Percentiles rank a stretch among this genome's conserved stretches.
phyloP scores from a whole-genome alignment of 176 grass and related monocot genomes.

The Raddia guianensis region DNA sequence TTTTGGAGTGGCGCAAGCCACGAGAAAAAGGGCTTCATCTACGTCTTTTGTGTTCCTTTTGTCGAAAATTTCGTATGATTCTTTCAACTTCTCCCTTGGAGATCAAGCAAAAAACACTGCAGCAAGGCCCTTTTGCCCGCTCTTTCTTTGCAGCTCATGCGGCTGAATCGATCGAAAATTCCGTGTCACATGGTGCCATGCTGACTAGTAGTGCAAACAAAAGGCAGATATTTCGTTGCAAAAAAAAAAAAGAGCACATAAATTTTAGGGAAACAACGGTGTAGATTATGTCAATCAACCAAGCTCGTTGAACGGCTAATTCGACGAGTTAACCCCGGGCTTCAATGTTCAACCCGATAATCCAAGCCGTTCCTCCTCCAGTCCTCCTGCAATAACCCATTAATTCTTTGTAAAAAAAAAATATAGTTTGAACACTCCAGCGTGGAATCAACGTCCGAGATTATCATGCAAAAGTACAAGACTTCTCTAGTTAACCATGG shows the following conservation, averaged over 20 bases:
- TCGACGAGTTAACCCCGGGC: neutral
- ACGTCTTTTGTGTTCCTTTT: neutral
- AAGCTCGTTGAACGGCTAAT: neutral
- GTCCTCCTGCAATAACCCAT: no score
- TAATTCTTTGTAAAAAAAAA: no score
- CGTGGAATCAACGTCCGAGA: no score
- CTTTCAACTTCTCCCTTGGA: neutral
- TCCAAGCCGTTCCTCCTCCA: no score
- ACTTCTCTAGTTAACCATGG: no score
- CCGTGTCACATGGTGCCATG: neutral
- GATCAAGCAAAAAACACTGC: neutral
- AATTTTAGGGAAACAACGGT: neutral
- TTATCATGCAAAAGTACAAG: no score
- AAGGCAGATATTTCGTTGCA: no score
- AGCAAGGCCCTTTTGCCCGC: neutral
- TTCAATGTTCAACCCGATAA: no score
- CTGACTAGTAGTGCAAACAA: neutral
- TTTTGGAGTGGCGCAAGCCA: neutral
- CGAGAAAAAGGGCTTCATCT: neutral
- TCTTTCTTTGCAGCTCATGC: neutral
- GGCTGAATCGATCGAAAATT: neutral
- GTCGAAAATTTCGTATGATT: neutral
- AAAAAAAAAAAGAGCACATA: neutral
- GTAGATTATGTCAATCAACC: neutral
- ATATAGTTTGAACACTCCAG: no score